phyloP scores from a whole-genome alignment of 2,329 filamentous ascomycete species.

The Raffaelea deltoideospora region DNA sequence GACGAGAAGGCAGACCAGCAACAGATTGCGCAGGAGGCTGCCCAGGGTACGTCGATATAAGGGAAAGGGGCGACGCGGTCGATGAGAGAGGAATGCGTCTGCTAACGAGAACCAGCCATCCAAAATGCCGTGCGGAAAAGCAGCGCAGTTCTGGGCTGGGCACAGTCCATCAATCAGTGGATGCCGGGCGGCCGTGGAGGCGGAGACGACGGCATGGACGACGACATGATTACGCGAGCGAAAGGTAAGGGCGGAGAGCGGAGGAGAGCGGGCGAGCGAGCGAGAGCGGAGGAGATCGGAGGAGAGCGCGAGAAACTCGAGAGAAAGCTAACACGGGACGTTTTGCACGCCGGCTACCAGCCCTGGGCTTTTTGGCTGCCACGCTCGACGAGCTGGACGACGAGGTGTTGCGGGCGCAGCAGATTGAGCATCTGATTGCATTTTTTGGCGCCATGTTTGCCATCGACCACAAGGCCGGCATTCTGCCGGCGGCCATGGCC shows the following conservation, averaged over 20 bases:
- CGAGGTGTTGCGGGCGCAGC: conserved; percentile 31
- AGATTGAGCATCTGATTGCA: conserved; percentile 27
- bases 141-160: conserved; percentile 11
- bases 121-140: conserved; percentile 9
- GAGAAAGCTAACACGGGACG: neutral
- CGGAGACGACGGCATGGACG: conserved; percentile 11
- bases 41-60: conserved; percentile 6
- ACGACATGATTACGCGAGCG: conserved; percentile 36
- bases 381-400: conserved; percentile 34
- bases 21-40: conserved; percentile 8
- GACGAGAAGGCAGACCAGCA: conserved; percentile 10
- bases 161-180: conserved; percentile 18
- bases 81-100: too few relatives aligned
- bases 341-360: conserved; percentile 20
- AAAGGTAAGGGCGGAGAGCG: too few relatives aligned
- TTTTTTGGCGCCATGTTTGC: conserved; percentile 46
- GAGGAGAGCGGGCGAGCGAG: neutral
- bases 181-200: conserved; percentile 12
- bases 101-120: conserved; percentile 7
- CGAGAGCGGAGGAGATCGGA: neutral
- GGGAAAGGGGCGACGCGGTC: neutral
- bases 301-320: too few relatives aligned
- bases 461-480: conserved; percentile 43
- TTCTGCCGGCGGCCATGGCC: conserved; percentile 36
- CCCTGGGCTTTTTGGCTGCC: conserved; percentile 39